Evolutionary conservation across 139 green algal genomes (phyloP).

Genomic region (Tetraselmis striata): DNA sequence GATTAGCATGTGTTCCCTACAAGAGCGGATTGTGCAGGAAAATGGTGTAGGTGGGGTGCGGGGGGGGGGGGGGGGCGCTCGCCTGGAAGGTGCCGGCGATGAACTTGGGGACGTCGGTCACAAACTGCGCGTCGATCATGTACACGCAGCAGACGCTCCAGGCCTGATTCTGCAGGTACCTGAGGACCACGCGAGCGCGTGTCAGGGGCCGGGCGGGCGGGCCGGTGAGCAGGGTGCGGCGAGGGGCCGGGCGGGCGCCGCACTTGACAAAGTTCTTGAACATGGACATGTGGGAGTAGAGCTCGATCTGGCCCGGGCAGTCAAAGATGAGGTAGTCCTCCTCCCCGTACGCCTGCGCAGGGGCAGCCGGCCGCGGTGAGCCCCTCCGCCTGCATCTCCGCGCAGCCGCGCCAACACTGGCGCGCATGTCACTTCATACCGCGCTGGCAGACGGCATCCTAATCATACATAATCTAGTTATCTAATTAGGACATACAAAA

Average conservation of each 20-base stretch:
- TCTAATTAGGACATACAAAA: too few relatives aligned
- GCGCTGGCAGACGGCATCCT: too few relatives aligned
- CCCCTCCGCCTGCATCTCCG: too few relatives aligned
- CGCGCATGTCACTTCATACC: too few relatives aligned
- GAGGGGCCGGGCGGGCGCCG: background rate
- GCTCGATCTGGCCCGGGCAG: conserved; percentile 96
- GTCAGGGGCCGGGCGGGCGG: too few relatives aligned
- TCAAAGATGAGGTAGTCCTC: conserved; percentile 97
- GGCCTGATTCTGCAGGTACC: background rate
- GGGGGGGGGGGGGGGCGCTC: background rate
- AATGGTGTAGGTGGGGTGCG: background rate
- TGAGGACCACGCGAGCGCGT: background rate
- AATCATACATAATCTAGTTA: too few relatives aligned
- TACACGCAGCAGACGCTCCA: conserved; percentile 76
- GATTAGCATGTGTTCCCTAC: too few relatives aligned
- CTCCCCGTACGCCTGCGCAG: conserved; percentile 74
- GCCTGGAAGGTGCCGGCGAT: conserved; percentile 35
- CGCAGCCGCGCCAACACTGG: too few relatives aligned
- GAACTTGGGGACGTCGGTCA: conserved; percentile 77
- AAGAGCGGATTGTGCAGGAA: too few relatives aligned
- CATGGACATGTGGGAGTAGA: conserved; percentile 89
- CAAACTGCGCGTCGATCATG: conserved; percentile 88
- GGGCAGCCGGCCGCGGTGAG: too few relatives aligned
- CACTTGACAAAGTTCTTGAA: conserved; percentile 71
- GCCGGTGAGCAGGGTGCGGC: background rate